Base-by-base conservation (phyloP, 208 protist species). In the Novymonas esmeraldas region DNA sequence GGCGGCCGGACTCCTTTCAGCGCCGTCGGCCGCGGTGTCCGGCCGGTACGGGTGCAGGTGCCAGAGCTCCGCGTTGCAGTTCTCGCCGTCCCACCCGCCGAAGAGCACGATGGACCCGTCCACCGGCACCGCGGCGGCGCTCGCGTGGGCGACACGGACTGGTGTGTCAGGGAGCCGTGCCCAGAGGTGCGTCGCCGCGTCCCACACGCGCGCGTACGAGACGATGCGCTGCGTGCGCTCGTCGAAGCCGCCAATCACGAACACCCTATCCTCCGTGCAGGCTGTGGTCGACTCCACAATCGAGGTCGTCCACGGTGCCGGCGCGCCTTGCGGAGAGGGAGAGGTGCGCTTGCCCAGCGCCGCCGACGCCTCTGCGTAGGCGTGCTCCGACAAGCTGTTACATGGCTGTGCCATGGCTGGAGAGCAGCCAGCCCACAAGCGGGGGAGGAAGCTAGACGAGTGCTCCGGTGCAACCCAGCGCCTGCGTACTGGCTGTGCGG, bases 61-160 rank as follows among this genome's bases (percentile, higher is more conserved):
- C 59, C 59, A 64, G 7, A 64, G 44, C 44, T 64, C 59, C 5
- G 31, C 59, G 31, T 16, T 64, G 59, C 59, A 64, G 29, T 39
- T 26, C 45, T 52, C 42, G 28, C 45, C 59, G 20, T 64, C 59
- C 59, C 59, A 64, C 11, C 59, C 59, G 18, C 59, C 59, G 29
- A 64, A 64, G 13, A 64, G 49, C 18, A 64, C 28, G 26, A 64
- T 26, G 33, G 59, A 64, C 18, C 31, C 44, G 3, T 51, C 45
- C 14, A 2, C 28, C 29, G 59, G 59, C 45, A 64, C 29, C n/a
- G 59, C 42, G 7, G 29, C 59, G 20, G 59, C 59, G 44, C 59
- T 52, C n/a, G 42, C 59, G 5, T 54, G 45, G 18, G 59, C n/a
- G 16, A 64, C 59, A 11, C 33, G 45, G 20, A 64, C 44, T 24